Percentiles rank a stretch among this genome's conserved stretches.
Evolutionary conservation across 2,329 filamentous ascomycete genomes (phyloP).

Genomic region (Colletotrichum sp.): DNA sequence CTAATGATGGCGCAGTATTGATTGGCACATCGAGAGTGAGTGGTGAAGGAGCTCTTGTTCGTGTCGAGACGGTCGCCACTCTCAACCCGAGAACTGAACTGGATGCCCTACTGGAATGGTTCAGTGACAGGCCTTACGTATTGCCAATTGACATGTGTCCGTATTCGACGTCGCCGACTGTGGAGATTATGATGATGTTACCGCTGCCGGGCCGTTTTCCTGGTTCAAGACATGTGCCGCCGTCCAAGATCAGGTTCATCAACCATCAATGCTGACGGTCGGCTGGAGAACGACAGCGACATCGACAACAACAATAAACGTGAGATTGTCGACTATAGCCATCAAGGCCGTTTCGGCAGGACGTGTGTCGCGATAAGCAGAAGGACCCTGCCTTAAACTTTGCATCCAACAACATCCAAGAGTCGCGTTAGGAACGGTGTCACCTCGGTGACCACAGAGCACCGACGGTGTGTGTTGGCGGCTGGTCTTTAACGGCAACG

Average conservation of each 20-base stretch:
- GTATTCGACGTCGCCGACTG: not conserved
- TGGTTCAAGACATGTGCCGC: not conserved
- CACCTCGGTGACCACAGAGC: constrained; percentile 19
- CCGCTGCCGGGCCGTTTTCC: not conserved
- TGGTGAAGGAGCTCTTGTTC: not conserved
- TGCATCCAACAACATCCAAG: constrained; percentile 18
- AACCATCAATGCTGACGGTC: not conserved
- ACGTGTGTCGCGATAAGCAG: not conserved
- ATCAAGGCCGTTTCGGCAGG: not conserved
- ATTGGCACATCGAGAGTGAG: not conserved
- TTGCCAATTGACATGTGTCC: not conserved
- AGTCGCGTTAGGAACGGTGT: constrained; percentile 6
- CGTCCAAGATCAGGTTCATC: not conserved
- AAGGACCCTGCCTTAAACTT: not conserved
- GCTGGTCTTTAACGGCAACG: not conserved
- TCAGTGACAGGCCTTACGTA: not conserved
- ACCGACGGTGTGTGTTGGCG: constrained; percentile 1
- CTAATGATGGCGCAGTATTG: not conserved
- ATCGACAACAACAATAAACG: not conserved
- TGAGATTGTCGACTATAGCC: not conserved
- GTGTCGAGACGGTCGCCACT: not conserved
- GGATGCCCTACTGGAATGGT: not conserved
- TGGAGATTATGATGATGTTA: not conserved
- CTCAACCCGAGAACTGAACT: not conserved
- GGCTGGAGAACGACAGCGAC: not conserved